Percentiles rank a stretch among this genome's conserved stretches.
These are phyloP conservation scores for Decorospora gaudefroyi DNA, from an alignment of 2,329 filamentous ascomycete genomes.

Conservation along the genomic window DNA sequence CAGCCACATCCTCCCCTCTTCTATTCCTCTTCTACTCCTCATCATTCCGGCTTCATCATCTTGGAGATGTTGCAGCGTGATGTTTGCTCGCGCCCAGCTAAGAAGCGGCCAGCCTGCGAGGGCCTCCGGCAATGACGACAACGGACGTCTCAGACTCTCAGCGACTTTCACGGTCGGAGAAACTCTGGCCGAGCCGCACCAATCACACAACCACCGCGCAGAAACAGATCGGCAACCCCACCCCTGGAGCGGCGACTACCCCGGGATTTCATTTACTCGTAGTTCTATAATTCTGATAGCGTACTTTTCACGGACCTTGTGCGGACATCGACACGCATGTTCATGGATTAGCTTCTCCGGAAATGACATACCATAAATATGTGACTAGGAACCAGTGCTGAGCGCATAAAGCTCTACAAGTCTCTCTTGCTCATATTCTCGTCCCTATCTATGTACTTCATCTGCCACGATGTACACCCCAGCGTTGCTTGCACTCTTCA, in stretches of 20 bases:
- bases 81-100: no score
- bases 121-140: constrained; percentile 8
- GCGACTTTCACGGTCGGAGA: constrained; percentile 8
- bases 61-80: no score
- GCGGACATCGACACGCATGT: not conserved
- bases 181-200: constrained; percentile 19
- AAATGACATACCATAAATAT: not conserved
- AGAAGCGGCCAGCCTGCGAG: no score
- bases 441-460: not conserved
- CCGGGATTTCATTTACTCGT: constrained; percentile 12
- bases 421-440: not conserved
- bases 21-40: no score
- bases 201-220: constrained; percentile 9
- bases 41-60: no score
- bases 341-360: not conserved
- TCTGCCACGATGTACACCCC: constrained; percentile 7
- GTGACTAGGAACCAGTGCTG: not conserved
- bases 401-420: not conserved
- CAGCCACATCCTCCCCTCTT: no score
- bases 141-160: not conserved
- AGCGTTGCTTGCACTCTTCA: constrained; percentile 1
- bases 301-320: not conserved
- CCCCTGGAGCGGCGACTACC: constrained; percentile 8
- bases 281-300: not conserved
- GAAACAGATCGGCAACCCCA: constrained; percentile 5